phyloP scores from a whole-genome alignment of 1,139 yeast genomes.

The Suhomyces maxii region DNA sequence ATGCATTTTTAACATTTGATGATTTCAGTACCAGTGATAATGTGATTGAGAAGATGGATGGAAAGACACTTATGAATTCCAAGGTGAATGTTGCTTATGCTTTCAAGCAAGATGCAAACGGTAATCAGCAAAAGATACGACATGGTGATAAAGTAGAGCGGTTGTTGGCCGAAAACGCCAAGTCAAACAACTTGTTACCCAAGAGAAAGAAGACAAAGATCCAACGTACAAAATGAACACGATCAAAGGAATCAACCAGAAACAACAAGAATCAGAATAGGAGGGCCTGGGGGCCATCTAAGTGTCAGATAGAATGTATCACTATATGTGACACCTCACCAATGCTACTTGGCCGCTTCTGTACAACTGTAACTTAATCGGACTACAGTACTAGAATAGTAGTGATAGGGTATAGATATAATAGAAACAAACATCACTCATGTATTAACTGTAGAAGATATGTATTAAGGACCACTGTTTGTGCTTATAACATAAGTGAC shows the following conservation, averaged over 20 bases:
- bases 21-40: slow-evolving; percentile 69
- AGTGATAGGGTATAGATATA: too few species aligned
- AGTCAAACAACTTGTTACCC: slow-evolving; percentile 27
- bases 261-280: too few species aligned
- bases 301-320: too few species aligned
- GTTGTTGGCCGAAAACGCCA: slow-evolving; percentile 67
- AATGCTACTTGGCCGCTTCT: too few species aligned
- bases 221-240: background rate
- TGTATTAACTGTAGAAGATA: too few species aligned
- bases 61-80: slow-evolving; percentile 67
- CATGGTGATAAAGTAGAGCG: slow-evolving; percentile 88
- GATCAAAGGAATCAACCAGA: too few species aligned
- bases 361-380: too few species aligned
- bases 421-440: too few species aligned
- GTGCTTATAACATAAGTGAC: background rate
- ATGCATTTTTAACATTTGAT: slow-evolving; percentile 61
- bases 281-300: too few species aligned
- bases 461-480: too few species aligned
- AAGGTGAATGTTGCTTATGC: slow-evolving; percentile 69
- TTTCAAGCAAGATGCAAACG: slow-evolving; percentile 55
- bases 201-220: slow-evolving; percentile 7
- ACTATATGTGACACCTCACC: too few species aligned
- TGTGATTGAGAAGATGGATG: slow-evolving; percentile 71
- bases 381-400: too few species aligned
- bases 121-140: slow-evolving; percentile 38